Percentiles rank a stretch among this genome's conserved stretches.
Evolutionary conservation across 139 green algal species (phyloP).

Genomic region (Astrephomene gubernaculifera): DNA sequence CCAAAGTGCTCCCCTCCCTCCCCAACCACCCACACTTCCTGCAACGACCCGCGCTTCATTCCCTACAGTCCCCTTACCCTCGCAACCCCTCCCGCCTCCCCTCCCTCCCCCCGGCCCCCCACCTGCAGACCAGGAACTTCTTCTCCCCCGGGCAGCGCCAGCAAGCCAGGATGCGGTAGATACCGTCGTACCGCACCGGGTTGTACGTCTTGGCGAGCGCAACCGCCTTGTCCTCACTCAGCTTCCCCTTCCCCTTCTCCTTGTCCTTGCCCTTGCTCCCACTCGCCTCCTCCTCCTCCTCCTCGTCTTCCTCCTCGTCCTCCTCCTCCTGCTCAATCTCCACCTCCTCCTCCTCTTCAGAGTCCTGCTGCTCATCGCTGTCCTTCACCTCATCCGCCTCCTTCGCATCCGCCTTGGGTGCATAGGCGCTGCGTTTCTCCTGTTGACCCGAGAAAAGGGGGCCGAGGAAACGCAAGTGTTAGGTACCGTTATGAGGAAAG

Average conservation of each 20-base stretch:
- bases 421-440: constrained; percentile 95
- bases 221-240: not conserved
- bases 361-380: not conserved
- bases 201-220: not conserved
- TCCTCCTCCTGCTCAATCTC: not conserved
- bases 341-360: not conserved
- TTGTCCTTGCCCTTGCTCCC: not conserved
- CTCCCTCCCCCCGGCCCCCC: not conserved
- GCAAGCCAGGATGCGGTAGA: constrained; percentile 93
- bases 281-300: not conserved
- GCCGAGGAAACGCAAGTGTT: not conserved
- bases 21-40: not conserved
- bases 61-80: not conserved
- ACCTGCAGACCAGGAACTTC: constrained; percentile 82
- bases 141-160: constrained; percentile 88
- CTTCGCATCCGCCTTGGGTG: constrained; percentile 70
- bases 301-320: not conserved
- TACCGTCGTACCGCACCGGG: constrained; percentile 93
- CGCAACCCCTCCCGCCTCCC: not conserved
- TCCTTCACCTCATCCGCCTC: not conserved
- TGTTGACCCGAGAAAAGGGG: constrained; percentile 52
- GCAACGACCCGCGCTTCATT: not conserved
- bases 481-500: not conserved
- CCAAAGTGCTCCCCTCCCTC: not conserved
- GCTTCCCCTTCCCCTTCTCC: not conserved